Base-by-base conservation (phyloP, 164 flowering plant species). In the Platanus orientalis region DNA sequence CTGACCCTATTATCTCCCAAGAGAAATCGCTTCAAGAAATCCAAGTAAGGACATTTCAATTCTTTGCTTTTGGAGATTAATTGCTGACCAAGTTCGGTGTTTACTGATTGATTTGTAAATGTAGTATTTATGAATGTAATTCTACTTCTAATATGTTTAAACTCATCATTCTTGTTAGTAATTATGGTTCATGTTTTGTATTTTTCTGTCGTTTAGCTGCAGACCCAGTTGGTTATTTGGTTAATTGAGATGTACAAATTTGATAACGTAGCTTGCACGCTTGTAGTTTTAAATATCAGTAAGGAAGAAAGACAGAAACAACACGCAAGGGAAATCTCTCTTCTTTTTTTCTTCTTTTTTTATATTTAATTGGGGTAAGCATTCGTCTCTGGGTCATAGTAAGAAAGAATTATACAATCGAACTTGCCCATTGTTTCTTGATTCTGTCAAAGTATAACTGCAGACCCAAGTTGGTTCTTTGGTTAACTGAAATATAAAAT, bases 1-100 rank as follows among this genome's bases (percentile, higher is more conserved):
- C 74, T 19, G 88, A 85, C 51, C 85, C 92, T n/a, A 16, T 78
- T 11, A 16, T 75, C 26, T 66, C 82, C 27, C 71, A 71, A 0
- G 71, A 75, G 23, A 84, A 74, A 63, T 83, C 96, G 1, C 96
- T 94, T 42, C 75, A 66, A 7, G 81, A 90, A 69, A 87, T 94
- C 62, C 98, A 93, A 84, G 97, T 83, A 36, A 58, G 69, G n/a
- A 54, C n/a, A 51, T n/a, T 47, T 55, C 60, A 14, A 24, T 2
- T 11, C 53, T 39, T 10, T 12, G 27, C 19, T 11, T 11, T n/a
- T 53, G 0, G 12, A 40, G 21, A 26, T 26, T 57, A 53, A 47
- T 30, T 39, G 24, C 30, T 13, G 6, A 0, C 14, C 13, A 14
- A 17, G 50, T 24, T 20, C 12, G 2, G n/a, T n/a, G n/a, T n/a